These are phyloP conservation scores for Pleurotus sapidus DNA, from an alignment of 768 basidiomycete genomes.

Conservation along the genomic window DNA sequence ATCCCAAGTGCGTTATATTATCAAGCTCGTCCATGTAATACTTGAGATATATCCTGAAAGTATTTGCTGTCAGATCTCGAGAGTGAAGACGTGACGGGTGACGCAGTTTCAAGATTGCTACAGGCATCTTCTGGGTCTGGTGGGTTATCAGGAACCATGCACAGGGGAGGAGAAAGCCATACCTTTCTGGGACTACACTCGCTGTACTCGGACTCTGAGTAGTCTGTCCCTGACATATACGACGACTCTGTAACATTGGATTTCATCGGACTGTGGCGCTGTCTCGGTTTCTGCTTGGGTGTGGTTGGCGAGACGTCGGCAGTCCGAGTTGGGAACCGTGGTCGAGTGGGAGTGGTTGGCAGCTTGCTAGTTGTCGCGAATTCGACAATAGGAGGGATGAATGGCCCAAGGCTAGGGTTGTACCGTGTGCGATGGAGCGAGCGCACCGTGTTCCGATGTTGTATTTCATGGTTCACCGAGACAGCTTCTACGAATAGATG, in stretches of 20 bases:
- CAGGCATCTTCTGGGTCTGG: conserved; percentile 23
- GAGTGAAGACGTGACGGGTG: conserved; percentile 71
- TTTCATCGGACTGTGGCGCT: too few species aligned
- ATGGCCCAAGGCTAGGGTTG: conserved; percentile 19
- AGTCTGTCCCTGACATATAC: neutral
- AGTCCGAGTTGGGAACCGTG: neutral
- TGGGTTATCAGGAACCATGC: conserved; percentile 15
- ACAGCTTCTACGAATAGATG: conserved; percentile 4
- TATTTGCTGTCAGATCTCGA: conserved; percentile 65
- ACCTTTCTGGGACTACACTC: conserved; percentile 5
- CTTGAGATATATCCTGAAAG: conserved; percentile 73
- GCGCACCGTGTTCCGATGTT: conserved; percentile 51
- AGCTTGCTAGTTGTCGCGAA: conserved; percentile 10
- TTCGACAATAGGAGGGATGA: conserved; percentile 44
- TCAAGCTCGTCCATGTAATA: conserved; percentile 72
- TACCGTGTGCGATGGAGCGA: conserved; percentile 37
- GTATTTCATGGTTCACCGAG: conserved; percentile 56
- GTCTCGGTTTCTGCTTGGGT: neutral
- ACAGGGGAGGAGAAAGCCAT: neutral
- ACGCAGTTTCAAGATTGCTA: conserved; percentile 36
- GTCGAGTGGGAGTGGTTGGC: neutral
- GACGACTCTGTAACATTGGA: neutral
- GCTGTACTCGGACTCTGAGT: conserved; percentile 2
- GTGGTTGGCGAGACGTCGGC: neutral
- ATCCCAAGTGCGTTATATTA: neutral